Base-by-base conservation (phyloP, 371 early-diverging fungal species). In the Rhizopus sp. region DNA sequence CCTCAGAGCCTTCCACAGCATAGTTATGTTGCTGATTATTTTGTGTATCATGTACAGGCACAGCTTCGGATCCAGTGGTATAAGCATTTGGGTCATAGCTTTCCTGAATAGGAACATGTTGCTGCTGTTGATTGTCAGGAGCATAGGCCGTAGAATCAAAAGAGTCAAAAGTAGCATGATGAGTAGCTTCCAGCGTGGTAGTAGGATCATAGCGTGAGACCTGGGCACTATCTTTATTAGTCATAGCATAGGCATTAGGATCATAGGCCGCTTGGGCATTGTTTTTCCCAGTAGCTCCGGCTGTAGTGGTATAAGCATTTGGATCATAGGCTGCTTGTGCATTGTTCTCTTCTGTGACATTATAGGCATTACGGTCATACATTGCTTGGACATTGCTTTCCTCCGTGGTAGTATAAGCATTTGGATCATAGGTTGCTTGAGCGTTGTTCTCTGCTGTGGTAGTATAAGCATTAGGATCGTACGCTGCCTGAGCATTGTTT, bases 341-440 rank as follows among this genome's bases (percentile, higher is more conserved):
- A n/a, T n/a, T n/a, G n/a, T n/a, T n/a, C n/a, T n/a, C n/a, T n/a
- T n/a, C n/a, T n/a, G n/a, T n/a, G n/a, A n/a, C n/a, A n/a, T n/a
- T n/a, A n/a, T 62, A 62, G 15, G 40, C 46, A 42, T 50, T 54
- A 1, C 40, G 44, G 7, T 56, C 52, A 17, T 53, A 54, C 6
- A 16, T 13, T 48, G 53, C 39, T 10, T 59, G 42, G 9, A 15
- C 23, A 23, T 23, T 23, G 23, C 23, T 23, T 23, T 23, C 23
- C 23, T 23, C 23, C 30, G 17, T 16, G 13, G 58, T 23, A 52
- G 37, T 33, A 41, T 64, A 64, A 17, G 46, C 63, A 34, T 53
- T 59, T 0, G 52, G 46, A 15, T 62, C 59, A 42, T 62, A 60
- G 3, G 47, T 55, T 49, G 63, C 63, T 48, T 66, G 66, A 35